A percentile compares a stretch with the other conserved stretches of the same genome.
Evolutionary conservation across 176 grass and related monocot species (phyloP).

Genomic region (Phyllostachys edulis): DNA sequence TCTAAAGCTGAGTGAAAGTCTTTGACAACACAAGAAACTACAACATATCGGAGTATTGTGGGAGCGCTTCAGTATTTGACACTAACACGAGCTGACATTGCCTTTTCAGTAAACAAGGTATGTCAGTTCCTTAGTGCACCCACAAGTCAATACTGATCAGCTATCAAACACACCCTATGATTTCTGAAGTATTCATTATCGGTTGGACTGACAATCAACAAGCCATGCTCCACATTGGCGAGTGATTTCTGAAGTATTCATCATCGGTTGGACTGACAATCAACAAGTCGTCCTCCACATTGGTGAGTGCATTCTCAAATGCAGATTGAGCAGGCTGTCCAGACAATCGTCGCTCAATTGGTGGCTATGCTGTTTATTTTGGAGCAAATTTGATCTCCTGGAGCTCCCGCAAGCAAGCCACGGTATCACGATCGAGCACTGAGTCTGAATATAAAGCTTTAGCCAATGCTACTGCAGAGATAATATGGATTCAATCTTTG

Average conservation of each 20-base stretch:
- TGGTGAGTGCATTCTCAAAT: not conserved
- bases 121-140: not conserved
- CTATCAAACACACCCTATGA: not conserved
- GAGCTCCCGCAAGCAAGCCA: not conserved
- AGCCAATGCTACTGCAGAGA: too few species aligned
- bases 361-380: not conserved
- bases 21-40: not conserved
- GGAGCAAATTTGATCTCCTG: not conserved
- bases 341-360: not conserved
- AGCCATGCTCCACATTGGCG: too few species aligned
- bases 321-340: not conserved
- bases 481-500: too few species aligned
- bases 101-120: not conserved
- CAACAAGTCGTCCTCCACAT: not conserved
- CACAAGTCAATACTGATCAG: not conserved
- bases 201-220: too few species aligned
- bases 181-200: too few species aligned
- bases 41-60: not conserved
- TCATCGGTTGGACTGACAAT: not conserved
- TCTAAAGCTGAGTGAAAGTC: rapidly evolving
- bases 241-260: not conserved
- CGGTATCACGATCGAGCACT: not conserved
- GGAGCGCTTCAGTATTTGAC: not conserved
- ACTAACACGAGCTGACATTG: not conserved
- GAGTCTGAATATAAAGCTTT: not conserved